These are phyloP conservation scores for Colletotrichum liriopes DNA, from an alignment of 2,329 filamentous ascomycete genomes.

Conservation along the genomic window DNA sequence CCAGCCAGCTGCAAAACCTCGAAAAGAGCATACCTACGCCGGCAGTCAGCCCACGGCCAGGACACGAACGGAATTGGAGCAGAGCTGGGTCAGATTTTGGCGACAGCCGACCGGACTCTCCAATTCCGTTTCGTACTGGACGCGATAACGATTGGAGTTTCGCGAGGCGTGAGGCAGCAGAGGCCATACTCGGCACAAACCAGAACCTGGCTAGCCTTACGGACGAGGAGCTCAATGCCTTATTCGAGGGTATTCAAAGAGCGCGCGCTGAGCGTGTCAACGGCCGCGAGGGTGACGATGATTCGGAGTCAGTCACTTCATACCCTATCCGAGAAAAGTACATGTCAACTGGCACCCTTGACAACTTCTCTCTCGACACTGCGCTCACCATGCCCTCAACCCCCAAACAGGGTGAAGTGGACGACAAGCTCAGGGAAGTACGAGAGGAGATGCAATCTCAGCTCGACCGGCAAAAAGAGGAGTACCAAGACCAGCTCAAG, in stretches of 20 bases:
- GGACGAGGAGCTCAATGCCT: conserved; percentile 92
- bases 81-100: conserved; percentile 84
- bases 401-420: conserved; percentile 82
- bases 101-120: conserved; percentile 85
- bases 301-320: conserved; percentile 89
- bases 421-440: conserved; percentile 81
- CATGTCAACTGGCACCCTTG: conserved; percentile 92
- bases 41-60: conserved; percentile 71
- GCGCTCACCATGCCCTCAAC: conserved; percentile 95
- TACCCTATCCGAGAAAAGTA: conserved; percentile 95
- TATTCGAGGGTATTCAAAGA: conserved; percentile 95
- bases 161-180: conserved; percentile 92
- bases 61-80: conserved; percentile 87
- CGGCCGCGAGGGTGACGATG: conserved; percentile 85
- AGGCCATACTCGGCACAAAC: conserved; percentile 89
- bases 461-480: conserved; percentile 87
- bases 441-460: conserved; percentile 88
- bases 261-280: conserved; percentile 84
- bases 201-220: conserved; percentile 92
- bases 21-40: conserved; percentile 73
- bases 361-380: conserved; percentile 97
- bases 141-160: conserved; percentile 96
- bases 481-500: conserved; percentile 84
- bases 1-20: conserved; percentile 73
- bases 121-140: conserved; percentile 77